phyloP scores from a whole-genome alignment of 495 filamentous ascomycete genomes.

The Penicillium mononematosum region DNA sequence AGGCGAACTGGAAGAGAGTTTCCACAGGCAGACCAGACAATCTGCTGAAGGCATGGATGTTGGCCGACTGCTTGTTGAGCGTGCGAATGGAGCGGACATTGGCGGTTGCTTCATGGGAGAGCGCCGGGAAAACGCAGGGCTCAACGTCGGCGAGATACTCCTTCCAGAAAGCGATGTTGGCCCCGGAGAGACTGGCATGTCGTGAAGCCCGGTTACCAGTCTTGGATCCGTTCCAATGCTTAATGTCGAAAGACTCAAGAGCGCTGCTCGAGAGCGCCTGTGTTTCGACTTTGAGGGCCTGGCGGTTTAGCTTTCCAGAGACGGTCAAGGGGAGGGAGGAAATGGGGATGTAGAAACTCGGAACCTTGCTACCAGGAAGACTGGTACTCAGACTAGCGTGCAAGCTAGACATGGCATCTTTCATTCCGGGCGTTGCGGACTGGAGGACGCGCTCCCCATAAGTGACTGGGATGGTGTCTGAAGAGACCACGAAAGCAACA shows the following conservation, averaged over 20 bases:
- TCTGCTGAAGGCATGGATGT: slow-evolving; percentile 40
- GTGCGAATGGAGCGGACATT: slow-evolving; percentile 18
- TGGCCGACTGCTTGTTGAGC: slow-evolving; percentile 29
- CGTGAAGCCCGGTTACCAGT: slow-evolving; percentile 9
- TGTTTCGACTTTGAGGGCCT: slow-evolving; percentile 21
- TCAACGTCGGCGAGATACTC: slow-evolving; percentile 48
- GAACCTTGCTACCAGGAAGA: slow-evolving; percentile 54
- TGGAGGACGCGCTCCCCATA: slow-evolving; percentile 15
- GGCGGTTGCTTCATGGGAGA: slow-evolving; percentile 23
- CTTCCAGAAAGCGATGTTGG: slow-evolving; percentile 50
- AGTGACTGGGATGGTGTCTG: not conserved
- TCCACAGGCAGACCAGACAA: slow-evolving; percentile 27
- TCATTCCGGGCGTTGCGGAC: slow-evolving; percentile 18
- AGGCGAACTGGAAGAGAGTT: slow-evolving; percentile 47
- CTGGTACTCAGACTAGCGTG: slow-evolving; percentile 26
- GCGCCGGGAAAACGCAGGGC: slow-evolving; percentile 53
- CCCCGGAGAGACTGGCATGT: slow-evolving; percentile 17
- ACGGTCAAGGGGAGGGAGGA: slow-evolving; percentile 50
- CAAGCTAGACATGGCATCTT: slow-evolving; percentile 18
- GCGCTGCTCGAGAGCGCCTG: slow-evolving; percentile 15
- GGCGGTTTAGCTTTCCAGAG: slow-evolving; percentile 51
- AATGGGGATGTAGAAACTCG: slow-evolving; percentile 57
- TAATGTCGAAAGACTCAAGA: slow-evolving; percentile 19
- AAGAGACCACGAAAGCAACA: slow-evolving; percentile 33
- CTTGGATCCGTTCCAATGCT: slow-evolving; percentile 17